Base-by-base conservation (phyloP, 176 grass and related monocot species). In the Hyparrhenia diplandra region DNA sequence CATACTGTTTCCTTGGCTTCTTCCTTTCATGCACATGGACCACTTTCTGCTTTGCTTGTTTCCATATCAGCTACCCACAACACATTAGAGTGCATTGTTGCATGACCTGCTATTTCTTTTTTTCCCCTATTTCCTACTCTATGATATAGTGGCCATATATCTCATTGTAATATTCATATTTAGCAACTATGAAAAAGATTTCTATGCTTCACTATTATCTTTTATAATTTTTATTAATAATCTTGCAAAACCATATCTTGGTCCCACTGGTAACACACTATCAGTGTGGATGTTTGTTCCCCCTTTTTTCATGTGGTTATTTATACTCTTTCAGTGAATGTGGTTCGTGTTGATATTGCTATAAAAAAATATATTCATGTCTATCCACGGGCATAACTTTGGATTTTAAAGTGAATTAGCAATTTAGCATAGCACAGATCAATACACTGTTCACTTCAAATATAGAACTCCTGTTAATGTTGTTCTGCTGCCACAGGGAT, bases 381-480 rank as follows among this genome's bases (percentile, higher is more conserved):
- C 52, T 77, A 70, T 77, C 52, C 21, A 74, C 47, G 67, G 16
- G 24, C 66, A 46, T 31, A 40, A 6, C 45, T 79, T 83, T 31
- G 11, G n/a, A 78, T 24, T 36, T 72, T 25, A 24, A 57, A 73
- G 13, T 83, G 49, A 54, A 71, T 71, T 12, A 28, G n/a, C n/a
- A n/a, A n/a, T n/a, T n/a, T 27, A 71, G 68, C 23, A 35, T 60
- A 28, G 13, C 8, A 80, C 57, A 42, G n/a, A 70, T 45, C 23
- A 45, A 28, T 69, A 47, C 30, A 59, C 5, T 66, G 3, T 59
- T 34, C 14, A 23, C 31, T 67, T 5, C 34, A 42, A 52, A 36
- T 73, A 51, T 74, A 65, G 16, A 40, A 49, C 24, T 67, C 60
- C 34, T 8, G 35, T 42, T 43, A 61, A 17, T 68, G 54, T 84